Evolutionary conservation across 148 eudicot species (phyloP).

Genomic region (Heliamphora exappendiculata): DNA sequence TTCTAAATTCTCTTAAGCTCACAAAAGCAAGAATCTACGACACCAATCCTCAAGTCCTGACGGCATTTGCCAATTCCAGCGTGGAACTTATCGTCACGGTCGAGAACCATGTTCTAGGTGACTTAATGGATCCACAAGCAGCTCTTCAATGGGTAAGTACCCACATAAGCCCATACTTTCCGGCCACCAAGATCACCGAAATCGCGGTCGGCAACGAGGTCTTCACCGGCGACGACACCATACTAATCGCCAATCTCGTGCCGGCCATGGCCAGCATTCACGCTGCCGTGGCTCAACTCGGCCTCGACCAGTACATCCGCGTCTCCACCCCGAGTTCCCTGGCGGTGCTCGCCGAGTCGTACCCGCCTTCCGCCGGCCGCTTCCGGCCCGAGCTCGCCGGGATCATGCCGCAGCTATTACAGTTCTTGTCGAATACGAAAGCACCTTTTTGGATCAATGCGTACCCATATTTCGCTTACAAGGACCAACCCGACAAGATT

Average conservation of each 20-base stretch:
- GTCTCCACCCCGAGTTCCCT: slow-evolving; percentile 62
- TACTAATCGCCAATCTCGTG: slow-evolving; percentile 36
- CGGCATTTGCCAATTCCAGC: slow-evolving; percentile 53
- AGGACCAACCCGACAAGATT: slow-evolving; percentile 10
- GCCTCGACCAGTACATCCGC: slow-evolving; percentile 35
- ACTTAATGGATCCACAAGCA: slow-evolving; percentile 36
- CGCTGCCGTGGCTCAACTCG: slow-evolving; percentile 35
- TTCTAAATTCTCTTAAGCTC: slow-evolving; percentile 36
- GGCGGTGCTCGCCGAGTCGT: slow-evolving; percentile 48
- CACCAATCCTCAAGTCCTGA: slow-evolving; percentile 54
- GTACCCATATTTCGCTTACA: slow-evolving; percentile 22
- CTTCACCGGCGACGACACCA: slow-evolving; percentile 48
- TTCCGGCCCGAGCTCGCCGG: slow-evolving; percentile 40
- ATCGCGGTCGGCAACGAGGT: slow-evolving; percentile 81
- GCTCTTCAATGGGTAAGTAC: slow-evolving; percentile 62
- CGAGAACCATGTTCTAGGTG: slow-evolving; percentile 45
- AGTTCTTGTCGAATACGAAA: slow-evolving; percentile 31
- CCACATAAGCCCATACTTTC: slow-evolving; percentile 51
- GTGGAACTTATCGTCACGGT: slow-evolving; percentile 61
- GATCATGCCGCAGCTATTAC: slow-evolving; percentile 42
- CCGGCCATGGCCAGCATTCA: slow-evolving; percentile 66
- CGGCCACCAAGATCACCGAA: slow-evolving; percentile 67
- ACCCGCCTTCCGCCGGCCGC: slow-evolving; percentile 67
- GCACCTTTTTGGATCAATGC: slow-evolving; percentile 24
- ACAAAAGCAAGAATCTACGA: slow-evolving; percentile 65